Percentiles rank a stretch among this genome's conserved stretches.
Evolutionary conservation across 352 stramenopile genomes (phyloP).

Genomic region (Globisporangium lucens): DNA sequence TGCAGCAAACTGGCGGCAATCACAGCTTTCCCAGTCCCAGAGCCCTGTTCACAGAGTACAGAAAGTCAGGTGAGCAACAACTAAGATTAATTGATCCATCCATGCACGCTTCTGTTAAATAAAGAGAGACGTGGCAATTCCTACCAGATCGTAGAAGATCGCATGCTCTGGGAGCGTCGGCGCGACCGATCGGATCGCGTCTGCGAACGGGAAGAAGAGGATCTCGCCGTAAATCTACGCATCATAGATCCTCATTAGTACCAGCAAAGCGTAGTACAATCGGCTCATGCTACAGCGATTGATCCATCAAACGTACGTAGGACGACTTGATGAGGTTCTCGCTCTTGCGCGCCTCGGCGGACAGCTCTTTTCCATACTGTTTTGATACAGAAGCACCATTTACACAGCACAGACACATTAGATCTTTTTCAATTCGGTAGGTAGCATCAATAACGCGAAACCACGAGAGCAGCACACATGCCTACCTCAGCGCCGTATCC

Average conservation of each 20-base stretch:
- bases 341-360: slow-evolving; percentile 71
- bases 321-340: slow-evolving; percentile 78
- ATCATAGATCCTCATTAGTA: not conserved
- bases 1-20: slow-evolving; percentile 74
- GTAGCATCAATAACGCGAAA: not conserved
- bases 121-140: not conserved
- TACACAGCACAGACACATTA: not conserved
- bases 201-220: slow-evolving; percentile 80
- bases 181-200: slow-evolving; percentile 63
- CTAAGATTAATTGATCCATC: not conserved
- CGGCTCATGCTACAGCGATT: not conserved
- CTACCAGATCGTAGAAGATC: slow-evolving; percentile 83
- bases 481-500: slow-evolving; percentile 61
- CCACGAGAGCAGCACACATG: not conserved
- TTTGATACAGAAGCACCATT: not conserved
- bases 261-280: not conserved
- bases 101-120: not conserved
- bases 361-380: slow-evolving; percentile 84
- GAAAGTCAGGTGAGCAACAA: not conserved
- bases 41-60: slow-evolving; percentile 39
- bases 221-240: slow-evolving; percentile 83
- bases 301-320: slow-evolving; percentile 37
- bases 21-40: slow-evolving; percentile 78
- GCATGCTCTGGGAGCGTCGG: slow-evolving; percentile 59
- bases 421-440: not conserved